Evolutionary conservation across 768 basidiomycete species (phyloP), one percentile per base, ranked within the genome.

Genomic region (Phylloporus scabripes): DNA sequence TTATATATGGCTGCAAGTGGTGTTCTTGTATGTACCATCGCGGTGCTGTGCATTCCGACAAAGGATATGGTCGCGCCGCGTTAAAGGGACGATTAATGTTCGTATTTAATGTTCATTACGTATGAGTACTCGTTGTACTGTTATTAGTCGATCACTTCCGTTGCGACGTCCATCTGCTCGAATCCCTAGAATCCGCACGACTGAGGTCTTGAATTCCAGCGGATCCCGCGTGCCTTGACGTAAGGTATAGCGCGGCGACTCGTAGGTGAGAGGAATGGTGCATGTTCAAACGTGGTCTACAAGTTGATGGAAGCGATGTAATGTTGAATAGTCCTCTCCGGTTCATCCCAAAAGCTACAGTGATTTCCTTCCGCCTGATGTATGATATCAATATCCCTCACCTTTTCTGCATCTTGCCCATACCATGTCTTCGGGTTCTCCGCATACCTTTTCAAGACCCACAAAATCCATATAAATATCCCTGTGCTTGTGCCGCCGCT

Each of bases 291-390:
- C 18, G 26, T 9, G 9, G 28, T 11, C 37, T 46, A 50, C 49
- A 58, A 37, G 17, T 40, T 49, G 31, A 63, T 57, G 6, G 52
- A 21, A 2, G 3, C 18, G 10, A 12, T 31, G 18, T 50, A 60
- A n/a, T 59, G 55, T 26, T 54, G 34, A n/a, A 63, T 53, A 17
- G 61, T 52, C 40, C 46, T 53, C 52, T 61, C 50, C 10, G 61
- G 60, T 5, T 60, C 46, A 0, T 61, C 59, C 60, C 58, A 61
- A 40, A 63, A 61, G n/a, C 53, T 17, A 18, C 60, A 60, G 44
- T 61, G 61, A 31, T 61, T 63, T 26, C 60, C 60, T 36, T 61
- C 58, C 8, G 40, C 32, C 15, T 60, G 51, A 3, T 8, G 18
- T 7, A 52, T 8, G 15, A 36, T 44, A 42, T 58, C 42, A 46